Base-by-base conservation (phyloP, 345 rosid species). In the Durio zibethinus region DNA sequence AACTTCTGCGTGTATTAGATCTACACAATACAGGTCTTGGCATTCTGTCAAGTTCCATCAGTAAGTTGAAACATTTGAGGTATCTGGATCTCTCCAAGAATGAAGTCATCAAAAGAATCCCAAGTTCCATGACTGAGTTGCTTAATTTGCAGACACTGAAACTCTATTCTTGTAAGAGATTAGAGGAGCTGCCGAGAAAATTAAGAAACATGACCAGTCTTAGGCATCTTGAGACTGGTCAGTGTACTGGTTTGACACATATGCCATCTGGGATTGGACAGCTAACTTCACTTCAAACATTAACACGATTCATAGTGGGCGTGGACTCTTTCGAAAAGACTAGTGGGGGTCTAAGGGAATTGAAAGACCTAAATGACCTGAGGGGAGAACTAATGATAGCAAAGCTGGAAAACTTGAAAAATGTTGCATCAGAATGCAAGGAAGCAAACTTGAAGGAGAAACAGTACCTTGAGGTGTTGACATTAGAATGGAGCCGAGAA, bases 161-260 rank as follows among this genome's bases (percentile, higher is more conserved):
- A 27, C 5, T 70, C 6, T 27, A 27, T 47, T 69, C 73, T 45
- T 69, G 74, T 10, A 70, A 70, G 57, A 70, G 40, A 8, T 29
- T 70, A 47, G 57, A 70, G 48, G 40, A 70, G 74, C 74, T 47
- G 10, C 59, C 74, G 0, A 70, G 74, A 48, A 70, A 70, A 72
- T 50, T 72, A 72, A 33, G 75, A 31, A 33, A 72, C 61, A 31
- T 72, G 75, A 33, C 12, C 43, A 72, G 61, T 50, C 75, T 72
- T 31, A 72, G 38, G 75, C 75, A 52, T 72, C 75, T 72, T 52
- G 75, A 72, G 61, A 72, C 75, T 33, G 75, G 61, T 33, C 61
- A 52, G 33, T 72, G 61, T 72, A 31, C 61, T 52, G 75, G 61
- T 33, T 72, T 72, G 75, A 52, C 75, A 33, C 75, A 52, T 52